These are phyloP conservation scores for Marasmius fiardii DNA, from an alignment of 1,284 basidiomycete genomes.

Conservation along the genomic window DNA sequence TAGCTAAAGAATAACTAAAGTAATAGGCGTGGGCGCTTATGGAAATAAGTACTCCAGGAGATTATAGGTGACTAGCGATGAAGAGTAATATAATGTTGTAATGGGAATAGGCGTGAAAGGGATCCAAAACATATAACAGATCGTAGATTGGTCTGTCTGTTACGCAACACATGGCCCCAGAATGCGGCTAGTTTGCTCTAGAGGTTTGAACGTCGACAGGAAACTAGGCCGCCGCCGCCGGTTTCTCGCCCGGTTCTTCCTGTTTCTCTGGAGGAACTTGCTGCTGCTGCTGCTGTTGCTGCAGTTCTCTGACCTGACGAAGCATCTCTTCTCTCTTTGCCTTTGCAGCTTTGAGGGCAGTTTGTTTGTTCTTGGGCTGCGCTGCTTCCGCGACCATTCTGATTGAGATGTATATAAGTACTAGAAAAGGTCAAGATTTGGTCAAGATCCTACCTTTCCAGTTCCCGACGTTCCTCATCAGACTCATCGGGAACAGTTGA, in stretches of 20 bases:
- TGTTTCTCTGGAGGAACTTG: constrained; percentile 12
- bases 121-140: background rate
- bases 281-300: constrained; percentile 1
- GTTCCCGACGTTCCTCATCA: constrained; percentile 87
- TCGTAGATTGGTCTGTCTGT: too few species aligned
- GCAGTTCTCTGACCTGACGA: constrained; percentile 16
- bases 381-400: constrained; percentile 74
- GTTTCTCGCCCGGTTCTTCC: constrained; percentile 20
- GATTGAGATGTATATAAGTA: constrained; percentile 7
- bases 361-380: constrained; percentile 59
- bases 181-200: too few species aligned
- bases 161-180: too few species aligned
- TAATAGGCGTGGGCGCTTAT: too few species aligned
- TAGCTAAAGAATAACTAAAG: too few species aligned
- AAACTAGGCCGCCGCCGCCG: constrained; percentile 11
- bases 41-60: background rate
- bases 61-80: background rate
- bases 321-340: constrained; percentile 35
- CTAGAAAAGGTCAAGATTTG: background rate
- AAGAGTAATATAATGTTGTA: background rate
- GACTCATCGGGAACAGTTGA: constrained; percentile 79
- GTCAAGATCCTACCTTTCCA: constrained; percentile 65
- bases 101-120: background rate
- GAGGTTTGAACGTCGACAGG: background rate
- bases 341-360: constrained; percentile 36